Percentiles rank a stretch among this genome's conserved stretches.
Evolutionary conservation across 768 basidiomycete genomes (phyloP).

Genomic region (Termitomyces heimii): DNA sequence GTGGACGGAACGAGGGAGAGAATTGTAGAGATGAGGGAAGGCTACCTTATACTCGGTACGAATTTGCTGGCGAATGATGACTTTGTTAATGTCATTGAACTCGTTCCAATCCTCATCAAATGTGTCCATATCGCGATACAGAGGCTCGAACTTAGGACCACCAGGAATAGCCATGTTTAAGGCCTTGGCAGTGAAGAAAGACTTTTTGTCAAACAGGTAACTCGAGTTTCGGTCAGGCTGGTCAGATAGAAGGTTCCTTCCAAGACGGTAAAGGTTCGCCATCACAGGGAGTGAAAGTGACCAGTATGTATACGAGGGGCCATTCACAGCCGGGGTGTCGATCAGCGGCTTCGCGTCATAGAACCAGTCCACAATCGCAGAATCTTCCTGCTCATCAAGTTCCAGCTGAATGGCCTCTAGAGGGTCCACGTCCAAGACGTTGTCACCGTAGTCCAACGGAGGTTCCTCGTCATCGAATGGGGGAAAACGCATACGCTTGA

Average conservation of each 20-base stretch:
- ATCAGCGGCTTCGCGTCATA: constrained; percentile 95
- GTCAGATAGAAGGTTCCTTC: constrained; percentile 90
- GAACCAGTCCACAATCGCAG: constrained; percentile 94
- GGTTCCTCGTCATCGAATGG: constrained; percentile 99
- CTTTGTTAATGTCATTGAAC: constrained; percentile 99
- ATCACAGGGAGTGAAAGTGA: constrained; percentile 89
- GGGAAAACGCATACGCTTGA: constrained; percentile 99
- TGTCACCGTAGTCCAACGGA: constrained; percentile 98
- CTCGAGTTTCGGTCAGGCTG: constrained; percentile 85
- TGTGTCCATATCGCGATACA: constrained; percentile 94
- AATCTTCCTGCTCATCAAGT: constrained; percentile 87
- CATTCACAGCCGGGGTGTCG: constrained; percentile 88
- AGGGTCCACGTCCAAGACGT: constrained; percentile 96
- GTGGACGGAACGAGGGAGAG: constrained; percentile 89
- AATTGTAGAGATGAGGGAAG: constrained; percentile 98
- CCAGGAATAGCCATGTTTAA: constrained; percentile 96
- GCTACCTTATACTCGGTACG: constrained; percentile 99
- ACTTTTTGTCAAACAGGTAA: constrained; percentile 95
- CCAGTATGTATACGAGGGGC: constrained; percentile 91
- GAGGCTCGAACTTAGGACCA: constrained; percentile 96
- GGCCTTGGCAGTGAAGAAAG: constrained; percentile 98
- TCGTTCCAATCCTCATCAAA: constrained; percentile 99
- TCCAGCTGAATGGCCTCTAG: constrained; percentile 97
- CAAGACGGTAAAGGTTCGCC: constrained; percentile 95
- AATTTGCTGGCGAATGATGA: constrained; percentile 98